A percentile compares a stretch with the other conserved stretches of the same genome.
Conservation (phyloP, 345 rosid genomes). For the Bruguiera sexangula region DNA sequence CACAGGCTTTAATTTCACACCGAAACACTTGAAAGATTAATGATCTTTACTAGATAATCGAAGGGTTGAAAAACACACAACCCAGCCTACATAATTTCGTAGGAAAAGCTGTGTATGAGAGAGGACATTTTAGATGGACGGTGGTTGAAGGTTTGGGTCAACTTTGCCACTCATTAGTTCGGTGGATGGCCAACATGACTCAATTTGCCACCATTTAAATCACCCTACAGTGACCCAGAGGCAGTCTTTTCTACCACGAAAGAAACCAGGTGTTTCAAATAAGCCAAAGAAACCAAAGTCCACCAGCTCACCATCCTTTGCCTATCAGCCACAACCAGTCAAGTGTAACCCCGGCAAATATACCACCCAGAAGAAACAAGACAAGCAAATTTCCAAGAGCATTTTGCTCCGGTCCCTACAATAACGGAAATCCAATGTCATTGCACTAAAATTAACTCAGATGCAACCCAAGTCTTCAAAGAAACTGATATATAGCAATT, state of each 20-base stretch:
- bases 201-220: neutral
- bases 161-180: neutral
- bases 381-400: conserved; percentile 66
- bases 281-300: neutral
- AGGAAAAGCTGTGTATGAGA: too few relatives aligned
- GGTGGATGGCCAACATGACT: neutral
- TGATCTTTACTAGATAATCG: too few relatives aligned
- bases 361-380: conserved; percentile 48
- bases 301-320: conserved; percentile 49
- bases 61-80: too few relatives aligned
- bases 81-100: too few relatives aligned
- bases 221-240: neutral
- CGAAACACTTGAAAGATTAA: too few relatives aligned
- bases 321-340: conserved; percentile 74
- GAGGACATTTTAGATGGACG: too few relatives aligned
- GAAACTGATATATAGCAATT: neutral
- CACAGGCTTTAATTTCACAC: too few relatives aligned
- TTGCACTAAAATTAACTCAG: neutral
- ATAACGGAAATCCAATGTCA: neutral
- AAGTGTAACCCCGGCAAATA: conserved; percentile 51
- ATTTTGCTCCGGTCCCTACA: conserved; percentile 68
- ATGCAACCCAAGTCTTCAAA: neutral
- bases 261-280: neutral
- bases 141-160: conserved; percentile 26
- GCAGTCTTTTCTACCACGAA: neutral